A percentile compares a stretch with the other conserved stretches of the same genome.
phyloP scores from a whole-genome alignment of 192 early-diverging fungal genomes.

The Backusella parvicylindrica region DNA sequence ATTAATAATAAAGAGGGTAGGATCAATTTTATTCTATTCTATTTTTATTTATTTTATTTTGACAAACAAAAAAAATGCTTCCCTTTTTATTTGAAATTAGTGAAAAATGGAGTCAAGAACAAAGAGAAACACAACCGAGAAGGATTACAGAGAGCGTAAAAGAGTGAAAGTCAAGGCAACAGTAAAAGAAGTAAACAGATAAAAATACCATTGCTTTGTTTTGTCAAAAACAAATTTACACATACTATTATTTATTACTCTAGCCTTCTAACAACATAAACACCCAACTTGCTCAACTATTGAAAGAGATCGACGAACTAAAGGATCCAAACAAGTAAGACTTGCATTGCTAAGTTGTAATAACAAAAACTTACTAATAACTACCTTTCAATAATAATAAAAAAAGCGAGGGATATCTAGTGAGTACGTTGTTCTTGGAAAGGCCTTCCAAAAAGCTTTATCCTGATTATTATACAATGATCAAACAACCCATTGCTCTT shows the following conservation, averaged over 20 bases:
- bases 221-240: too few species aligned
- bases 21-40: not conserved
- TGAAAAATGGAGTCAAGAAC: slow-evolving; percentile 18
- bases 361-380: too few species aligned
- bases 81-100: not conserved
- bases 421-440: slow-evolving; percentile 34
- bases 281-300: not conserved
- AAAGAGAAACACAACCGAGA: slow-evolving; percentile 19
- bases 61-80: not conserved
- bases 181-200: not conserved
- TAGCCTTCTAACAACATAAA: not conserved
- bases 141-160: slow-evolving; percentile 22
- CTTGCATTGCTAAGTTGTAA: too few species aligned
- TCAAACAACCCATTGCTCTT: slow-evolving; percentile 57
- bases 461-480: slow-evolving; percentile 46
- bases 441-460: slow-evolving; percentile 38
- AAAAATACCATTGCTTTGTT: not conserved
- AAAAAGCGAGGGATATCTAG: slow-evolving; percentile 25
- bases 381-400: not conserved
- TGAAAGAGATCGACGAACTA: slow-evolving; percentile 9
- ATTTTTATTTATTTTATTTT: not conserved
- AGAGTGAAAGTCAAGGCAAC: not conserved
- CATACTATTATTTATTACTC: too few species aligned
- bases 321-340: slow-evolving; percentile 28
- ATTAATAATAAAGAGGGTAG: not conserved